These are phyloP conservation scores for Erysimum cheiranthoides DNA, from an alignment of 345 rosid species.

Conservation along the genomic window DNA sequence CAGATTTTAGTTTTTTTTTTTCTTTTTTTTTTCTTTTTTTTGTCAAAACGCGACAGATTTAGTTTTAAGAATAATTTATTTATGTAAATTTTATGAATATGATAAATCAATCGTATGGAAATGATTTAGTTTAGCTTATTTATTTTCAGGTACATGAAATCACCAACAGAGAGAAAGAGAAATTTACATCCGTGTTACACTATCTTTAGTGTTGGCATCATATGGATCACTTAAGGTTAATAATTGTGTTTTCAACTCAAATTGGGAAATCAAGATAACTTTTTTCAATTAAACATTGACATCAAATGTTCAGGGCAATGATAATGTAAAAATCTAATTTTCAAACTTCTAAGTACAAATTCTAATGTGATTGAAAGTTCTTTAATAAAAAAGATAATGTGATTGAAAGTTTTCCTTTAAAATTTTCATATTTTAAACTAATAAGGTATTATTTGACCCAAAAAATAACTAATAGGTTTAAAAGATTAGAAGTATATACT, in stretches of 20 bases:
- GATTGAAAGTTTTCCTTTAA: too few species aligned
- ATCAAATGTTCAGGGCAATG: background rate
- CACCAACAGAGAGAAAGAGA: background rate
- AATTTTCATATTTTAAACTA: background rate
- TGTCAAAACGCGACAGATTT: background rate
- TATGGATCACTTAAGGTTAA: conserved; percentile 17
- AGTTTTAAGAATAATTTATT: background rate
- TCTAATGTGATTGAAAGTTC: background rate
- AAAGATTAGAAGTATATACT: background rate
- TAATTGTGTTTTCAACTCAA: background rate
- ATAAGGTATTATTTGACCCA: background rate
- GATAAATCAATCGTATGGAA: background rate
- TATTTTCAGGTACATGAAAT: background rate
- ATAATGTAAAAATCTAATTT: background rate
- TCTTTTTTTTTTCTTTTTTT: too few species aligned
- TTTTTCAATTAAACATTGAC: background rate
- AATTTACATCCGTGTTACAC: background rate
- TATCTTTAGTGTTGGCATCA: conserved; percentile 28
- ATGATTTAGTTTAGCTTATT: background rate
- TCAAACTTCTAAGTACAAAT: background rate
- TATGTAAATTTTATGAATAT: background rate
- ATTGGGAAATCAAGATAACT: background rate
- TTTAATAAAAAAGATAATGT: too few species aligned
- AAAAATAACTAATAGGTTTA: too few species aligned
- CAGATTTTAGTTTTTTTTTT: too few species aligned